Conservation (phyloP, 345 rosid species). For the Gossypium mustelinum region DNA sequence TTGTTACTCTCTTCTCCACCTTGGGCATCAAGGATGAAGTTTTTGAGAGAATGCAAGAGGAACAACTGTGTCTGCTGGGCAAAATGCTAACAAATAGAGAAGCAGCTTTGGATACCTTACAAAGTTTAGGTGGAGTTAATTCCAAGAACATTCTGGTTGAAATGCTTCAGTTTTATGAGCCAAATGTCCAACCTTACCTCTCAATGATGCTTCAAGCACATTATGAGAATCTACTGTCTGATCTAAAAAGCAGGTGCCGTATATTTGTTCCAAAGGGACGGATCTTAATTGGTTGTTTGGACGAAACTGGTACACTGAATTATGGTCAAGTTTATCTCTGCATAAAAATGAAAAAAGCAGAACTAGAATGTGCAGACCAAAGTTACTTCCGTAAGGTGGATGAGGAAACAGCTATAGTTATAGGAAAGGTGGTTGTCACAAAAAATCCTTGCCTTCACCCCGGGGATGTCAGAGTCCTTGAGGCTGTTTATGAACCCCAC, state of each 20-base stretch:
- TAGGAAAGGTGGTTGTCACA: conserved; percentile 79
- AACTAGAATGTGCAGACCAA: conserved; percentile 45
- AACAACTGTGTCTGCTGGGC: conserved; percentile 54
- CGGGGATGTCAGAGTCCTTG: conserved; percentile 86
- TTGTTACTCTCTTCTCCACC: conserved; percentile 76
- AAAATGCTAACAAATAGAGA: conserved; percentile 59
- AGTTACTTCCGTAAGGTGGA: conserved; percentile 54
- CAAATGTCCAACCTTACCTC: conserved; percentile 71
- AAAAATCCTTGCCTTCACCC: conserved; percentile 98
- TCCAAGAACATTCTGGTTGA: conserved; percentile 52
- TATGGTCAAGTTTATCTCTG: conserved; percentile 86
- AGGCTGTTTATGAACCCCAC: conserved; percentile 57
- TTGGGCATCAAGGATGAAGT: conserved; percentile 65
- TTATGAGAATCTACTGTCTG: conserved; percentile 57
- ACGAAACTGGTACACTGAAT: conserved; percentile 62
- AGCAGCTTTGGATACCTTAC: conserved; percentile 66
- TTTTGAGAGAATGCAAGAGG: conserved; percentile 56
- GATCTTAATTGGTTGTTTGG: conserved; percentile 81
- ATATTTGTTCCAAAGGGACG: conserved; percentile 81
- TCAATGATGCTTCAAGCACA: conserved; percentile 85
- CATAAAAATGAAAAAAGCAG: conserved; percentile 62
- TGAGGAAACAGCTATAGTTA: conserved; percentile 54
- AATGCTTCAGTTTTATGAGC: conserved; percentile 72
- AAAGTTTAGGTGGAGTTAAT: conserved; percentile 49
- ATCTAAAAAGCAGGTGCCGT: conserved; percentile 66